Percentiles rank a stretch among this genome's conserved stretches.
Evolutionary conservation across 768 basidiomycete genomes (phyloP).

Genomic region (Kwoniella heveanensis): DNA sequence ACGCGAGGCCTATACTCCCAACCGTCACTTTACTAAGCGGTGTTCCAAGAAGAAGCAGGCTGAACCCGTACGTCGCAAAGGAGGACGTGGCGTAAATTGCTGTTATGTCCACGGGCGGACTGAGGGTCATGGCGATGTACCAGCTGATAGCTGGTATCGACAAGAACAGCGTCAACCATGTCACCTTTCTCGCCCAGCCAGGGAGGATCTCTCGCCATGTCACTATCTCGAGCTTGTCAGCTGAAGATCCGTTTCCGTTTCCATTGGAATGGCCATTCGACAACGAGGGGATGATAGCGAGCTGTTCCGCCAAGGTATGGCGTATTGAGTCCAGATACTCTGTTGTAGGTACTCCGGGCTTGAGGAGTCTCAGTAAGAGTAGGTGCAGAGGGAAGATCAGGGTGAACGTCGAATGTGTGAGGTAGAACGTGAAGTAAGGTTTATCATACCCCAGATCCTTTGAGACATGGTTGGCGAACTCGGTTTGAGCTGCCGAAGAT

Average conservation of each 20-base stretch:
- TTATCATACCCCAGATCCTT: constrained; percentile 74
- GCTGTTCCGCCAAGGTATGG: constrained; percentile 59
- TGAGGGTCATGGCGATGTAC: constrained; percentile 38
- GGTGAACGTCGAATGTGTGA: constrained; percentile 78
- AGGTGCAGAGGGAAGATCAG: constrained; percentile 83
- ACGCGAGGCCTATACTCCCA: constrained; percentile 75
- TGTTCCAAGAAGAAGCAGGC: constrained; percentile 59
- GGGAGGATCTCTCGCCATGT: constrained; percentile 24
- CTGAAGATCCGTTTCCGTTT: not conserved
- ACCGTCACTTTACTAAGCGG: constrained; percentile 73
- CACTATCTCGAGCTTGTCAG: constrained; percentile 1
- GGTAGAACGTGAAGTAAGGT: constrained; percentile 67
- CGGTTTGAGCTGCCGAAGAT: constrained; percentile 50
- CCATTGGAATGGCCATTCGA: not conserved
- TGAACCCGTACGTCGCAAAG: constrained; percentile 86
- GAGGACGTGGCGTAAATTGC: constrained; percentile 83
- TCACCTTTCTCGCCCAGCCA: constrained; percentile 32
- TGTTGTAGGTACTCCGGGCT: constrained; percentile 54
- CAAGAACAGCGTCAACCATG: constrained; percentile 46
- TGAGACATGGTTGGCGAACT: constrained; percentile 66
- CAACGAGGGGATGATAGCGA: constrained; percentile 17
- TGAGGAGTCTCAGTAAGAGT: constrained; percentile 61
- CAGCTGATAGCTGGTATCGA: constrained; percentile 48
- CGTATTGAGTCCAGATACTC: constrained; percentile 63
- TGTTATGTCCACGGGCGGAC: constrained; percentile 79